A percentile compares a stretch with the other conserved stretches of the same genome.
These are phyloP conservation scores for Butyriboletus regius DNA, from an alignment of 1,284 basidiomycete species.

Conservation along the genomic window DNA sequence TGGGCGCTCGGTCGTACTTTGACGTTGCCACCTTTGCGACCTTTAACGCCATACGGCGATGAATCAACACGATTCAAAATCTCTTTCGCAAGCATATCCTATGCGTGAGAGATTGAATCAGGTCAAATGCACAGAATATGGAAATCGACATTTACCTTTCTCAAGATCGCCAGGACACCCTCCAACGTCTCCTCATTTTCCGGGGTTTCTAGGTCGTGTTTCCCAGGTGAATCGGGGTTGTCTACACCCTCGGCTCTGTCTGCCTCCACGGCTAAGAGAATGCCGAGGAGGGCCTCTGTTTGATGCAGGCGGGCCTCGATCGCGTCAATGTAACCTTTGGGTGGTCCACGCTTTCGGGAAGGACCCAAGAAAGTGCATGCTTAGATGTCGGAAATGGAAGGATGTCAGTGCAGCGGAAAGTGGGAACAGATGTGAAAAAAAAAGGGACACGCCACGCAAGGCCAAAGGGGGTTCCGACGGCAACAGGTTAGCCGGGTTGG, in stretches of 20 bases:
- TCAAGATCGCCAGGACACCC: conserved; percentile 20
- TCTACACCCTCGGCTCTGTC: conserved; percentile 50
- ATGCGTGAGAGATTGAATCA: background rate
- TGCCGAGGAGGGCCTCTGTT: conserved; percentile 75
- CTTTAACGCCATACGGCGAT: conserved; percentile 66
- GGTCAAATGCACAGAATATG: background rate
- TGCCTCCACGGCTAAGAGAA: conserved; percentile 63
- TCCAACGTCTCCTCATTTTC: conserved; percentile 13
- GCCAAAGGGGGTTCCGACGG: background rate
- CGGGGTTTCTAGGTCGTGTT: background rate
- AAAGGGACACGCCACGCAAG: background rate
- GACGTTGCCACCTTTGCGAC: conserved; percentile 39
- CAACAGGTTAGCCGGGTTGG: background rate
- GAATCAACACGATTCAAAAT: conserved; percentile 70
- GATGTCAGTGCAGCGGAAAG: background rate
- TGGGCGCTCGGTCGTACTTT: conserved; percentile 26
- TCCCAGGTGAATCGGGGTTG: conserved; percentile 40
- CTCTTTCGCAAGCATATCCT: conserved; percentile 67
- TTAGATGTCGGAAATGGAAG: conserved; percentile 1
- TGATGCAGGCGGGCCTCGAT: conserved; percentile 82
- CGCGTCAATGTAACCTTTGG: conserved; percentile 85
- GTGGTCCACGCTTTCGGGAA: conserved; percentile 74
- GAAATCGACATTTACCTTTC: conserved; percentile 20
- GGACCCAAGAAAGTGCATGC: conserved; percentile 74
- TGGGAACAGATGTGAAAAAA: background rate